These are phyloP conservation scores for Nadsonia starkeyi-henricii DNA, from an alignment of 1,139 yeast species.

Conservation along the genomic window DNA sequence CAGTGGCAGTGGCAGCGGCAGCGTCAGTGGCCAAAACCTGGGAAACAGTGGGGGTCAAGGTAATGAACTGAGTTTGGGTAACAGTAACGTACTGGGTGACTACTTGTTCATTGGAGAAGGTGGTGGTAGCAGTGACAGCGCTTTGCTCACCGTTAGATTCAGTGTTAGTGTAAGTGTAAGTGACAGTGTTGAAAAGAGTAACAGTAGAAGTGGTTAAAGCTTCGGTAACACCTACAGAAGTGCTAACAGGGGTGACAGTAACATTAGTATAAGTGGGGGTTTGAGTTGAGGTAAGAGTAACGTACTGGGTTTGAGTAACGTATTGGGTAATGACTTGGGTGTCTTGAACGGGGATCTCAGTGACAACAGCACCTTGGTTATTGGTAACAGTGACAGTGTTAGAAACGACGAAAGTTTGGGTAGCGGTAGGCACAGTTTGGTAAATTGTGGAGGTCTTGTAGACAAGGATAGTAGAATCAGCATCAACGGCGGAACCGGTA, in stretches of 20 bases:
- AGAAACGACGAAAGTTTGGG: neutral
- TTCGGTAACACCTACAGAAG: neutral
- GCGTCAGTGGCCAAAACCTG: neutral
- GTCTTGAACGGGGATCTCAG: neutral
- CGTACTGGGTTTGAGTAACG: neutral
- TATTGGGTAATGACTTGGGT: neutral
- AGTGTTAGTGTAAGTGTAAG: neutral
- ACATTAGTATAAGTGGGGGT: neutral
- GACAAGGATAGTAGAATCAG: neutral
- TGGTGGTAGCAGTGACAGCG: neutral
- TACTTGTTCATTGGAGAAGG: neutral
- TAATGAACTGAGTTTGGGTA: neutral
- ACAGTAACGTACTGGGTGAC: neutral
- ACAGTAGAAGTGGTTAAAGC: neutral
- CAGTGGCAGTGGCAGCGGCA: neutral
- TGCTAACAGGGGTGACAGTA: neutral
- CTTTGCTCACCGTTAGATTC: neutral
- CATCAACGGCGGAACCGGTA: conserved; percentile 1
- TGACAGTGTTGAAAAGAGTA: neutral
- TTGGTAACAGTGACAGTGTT: neutral
- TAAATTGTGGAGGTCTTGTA: neutral
- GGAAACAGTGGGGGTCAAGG: neutral
- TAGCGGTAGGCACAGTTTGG: neutral
- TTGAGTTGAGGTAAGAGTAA: neutral
- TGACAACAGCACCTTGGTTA: neutral